A percentile compares a stretch with the other conserved stretches of the same genome.
These are phyloP conservation scores for bread wheat (Triticum aestivum) DNA, from an alignment of 176 grass and related monocot genomes.

Conservation along the genomic window IWGSC_CS_RefSeq_v2.1 NC_057813.1:66692905-66693404, in stretches of 20 bases:
- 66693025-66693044: neutral
- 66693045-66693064: neutral
- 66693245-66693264: too few relatives aligned
- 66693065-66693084: neutral
- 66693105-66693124: neutral
- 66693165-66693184: neutral
- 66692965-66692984: neutral
- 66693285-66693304: too few relatives aligned
- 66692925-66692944: neutral
- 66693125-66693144: neutral
- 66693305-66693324: neutral
- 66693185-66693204: neutral
- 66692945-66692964: neutral
- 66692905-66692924: neutral
- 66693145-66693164: neutral
- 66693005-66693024: neutral
- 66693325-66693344: neutral
- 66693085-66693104: neutral
- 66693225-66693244: neutral
- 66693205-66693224: neutral
- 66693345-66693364: neutral
- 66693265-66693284: too few relatives aligned
- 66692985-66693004: neutral
- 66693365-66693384: neutral
- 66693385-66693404: too few relatives aligned